These are phyloP conservation scores for Phytophthora megakarya DNA, from an alignment of 352 stramenopile genomes.

Conservation along the genomic window DNA sequence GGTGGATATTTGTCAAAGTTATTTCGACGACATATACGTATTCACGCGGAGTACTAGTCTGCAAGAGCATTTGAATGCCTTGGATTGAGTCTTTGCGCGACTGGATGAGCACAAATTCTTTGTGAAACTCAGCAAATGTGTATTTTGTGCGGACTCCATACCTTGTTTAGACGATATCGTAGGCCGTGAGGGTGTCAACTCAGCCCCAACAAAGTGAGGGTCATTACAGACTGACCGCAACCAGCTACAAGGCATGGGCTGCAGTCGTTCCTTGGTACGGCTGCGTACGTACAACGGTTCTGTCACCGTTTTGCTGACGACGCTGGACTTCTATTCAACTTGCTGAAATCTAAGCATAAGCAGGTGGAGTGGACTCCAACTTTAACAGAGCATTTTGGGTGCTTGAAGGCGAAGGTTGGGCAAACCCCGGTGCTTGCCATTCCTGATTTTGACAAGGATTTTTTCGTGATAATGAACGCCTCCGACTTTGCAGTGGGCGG, in stretches of 20 bases:
- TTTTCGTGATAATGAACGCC: neutral
- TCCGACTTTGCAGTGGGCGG: neutral
- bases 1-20: constrained; percentile 4
- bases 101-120: constrained; percentile 8
- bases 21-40: constrained; percentile 17
- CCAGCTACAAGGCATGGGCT: neutral
- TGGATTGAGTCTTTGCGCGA: constrained; percentile 2
- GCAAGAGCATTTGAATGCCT: neutral
- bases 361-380: neutral
- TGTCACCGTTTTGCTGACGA: neutral
- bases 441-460: neutral
- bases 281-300: constrained; percentile 1
- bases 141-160: constrained; percentile 4
- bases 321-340: neutral
- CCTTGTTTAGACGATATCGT: constrained; percentile 7
- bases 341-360: neutral
- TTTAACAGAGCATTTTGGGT: neutral
- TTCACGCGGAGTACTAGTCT: constrained; percentile 4
- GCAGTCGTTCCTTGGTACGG: constrained; percentile 1
- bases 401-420: constrained; percentile 1
- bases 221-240: neutral
- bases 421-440: neutral
- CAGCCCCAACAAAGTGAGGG: neutral
- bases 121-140: constrained; percentile 11
- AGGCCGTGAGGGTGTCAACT: constrained; percentile 4